Conservation (phyloP, 1,284 basidiomycete species). For the Xerocomus amazonicus region DNA sequence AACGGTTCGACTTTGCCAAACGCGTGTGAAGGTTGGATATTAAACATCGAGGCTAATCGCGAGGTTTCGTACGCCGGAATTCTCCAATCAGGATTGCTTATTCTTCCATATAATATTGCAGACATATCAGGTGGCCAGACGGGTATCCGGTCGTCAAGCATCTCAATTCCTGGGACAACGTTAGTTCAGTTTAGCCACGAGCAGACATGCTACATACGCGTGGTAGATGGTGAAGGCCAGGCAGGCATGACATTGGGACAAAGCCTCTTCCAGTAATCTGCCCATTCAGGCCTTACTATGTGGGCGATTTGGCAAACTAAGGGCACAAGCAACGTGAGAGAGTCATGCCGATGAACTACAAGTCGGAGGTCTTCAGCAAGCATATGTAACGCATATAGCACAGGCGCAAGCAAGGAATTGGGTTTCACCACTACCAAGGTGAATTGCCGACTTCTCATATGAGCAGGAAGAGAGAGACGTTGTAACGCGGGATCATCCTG, state of each 20-base stretch:
- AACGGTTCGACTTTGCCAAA: slow-evolving; percentile 60
- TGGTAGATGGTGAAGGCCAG: slow-evolving; percentile 51
- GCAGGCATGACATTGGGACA: slow-evolving; percentile 54
- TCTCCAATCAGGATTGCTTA: slow-evolving; percentile 65
- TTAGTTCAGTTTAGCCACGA: slow-evolving; percentile 5
- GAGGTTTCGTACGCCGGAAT: slow-evolving; percentile 51
- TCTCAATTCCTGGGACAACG: slow-evolving; percentile 36
- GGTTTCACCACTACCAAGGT: slow-evolving; percentile 28
- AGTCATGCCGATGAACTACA: slow-evolving; percentile 48
- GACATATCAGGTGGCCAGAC: slow-evolving; percentile 68
- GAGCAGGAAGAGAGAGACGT: slow-evolving; percentile 41
- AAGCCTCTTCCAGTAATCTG: slow-evolving; percentile 82
- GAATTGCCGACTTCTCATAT: slow-evolving; percentile 26
- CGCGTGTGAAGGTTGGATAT: slow-evolving; percentile 52
- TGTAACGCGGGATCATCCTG: slow-evolving; percentile 57
- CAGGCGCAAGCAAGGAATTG: slow-evolving; percentile 45
- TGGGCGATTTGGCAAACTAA: slow-evolving; percentile 67
- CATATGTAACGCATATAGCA: slow-evolving; percentile 71
- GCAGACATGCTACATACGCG: slow-evolving; percentile 37
- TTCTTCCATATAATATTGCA: slow-evolving; percentile 58
- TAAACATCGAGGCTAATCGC: slow-evolving; percentile 48
- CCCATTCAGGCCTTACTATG: slow-evolving; percentile 74
- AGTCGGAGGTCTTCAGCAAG: slow-evolving; percentile 69
- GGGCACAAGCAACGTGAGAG: slow-evolving; percentile 58
- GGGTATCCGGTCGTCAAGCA: slow-evolving; percentile 62